Base-by-base conservation (phyloP, 2,329 filamentous ascomycete genomes). In the Alternaria arborescens region DNA sequence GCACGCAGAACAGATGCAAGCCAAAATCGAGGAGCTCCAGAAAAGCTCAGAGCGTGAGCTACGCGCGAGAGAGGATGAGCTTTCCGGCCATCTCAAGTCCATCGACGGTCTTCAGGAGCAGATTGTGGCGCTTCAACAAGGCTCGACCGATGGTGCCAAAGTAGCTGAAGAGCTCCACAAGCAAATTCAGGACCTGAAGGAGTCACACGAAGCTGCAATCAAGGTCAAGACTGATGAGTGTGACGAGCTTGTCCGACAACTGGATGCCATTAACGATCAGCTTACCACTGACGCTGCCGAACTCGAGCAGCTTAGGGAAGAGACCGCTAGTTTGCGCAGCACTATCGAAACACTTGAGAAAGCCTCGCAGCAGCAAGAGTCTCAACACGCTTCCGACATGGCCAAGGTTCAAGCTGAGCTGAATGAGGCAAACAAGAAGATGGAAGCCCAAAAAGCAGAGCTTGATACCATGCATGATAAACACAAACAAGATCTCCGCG, bases 251-350 rank as follows among this genome's bases (percentile, higher is more conserved):
- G 50, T 67, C 20, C 70, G 72, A 38, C 75, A 77, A 38, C 44
- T 78, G 30, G 71, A 78, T 52, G 73, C 74, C 8, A 69, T 78
- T 53, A 78, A 78, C 32, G 68, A 76, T 11, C 73, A 78, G 58
- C 68, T 78, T 8, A 68, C 63, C 34, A 62, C 69, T 4, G 75
- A 77, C 57, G 69, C 74, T 6, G 52, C 67, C 3, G 65, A 74
- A 43, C 52, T 76, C 2, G 66, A 75, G 47, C 65, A 68, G 24
- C 44, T 76, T 24, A 76, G 70, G 47, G 66, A 66, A 10, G 73
- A 78, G 48, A 66, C 68, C 20, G 70, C 73, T 48, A 58, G 70
- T 24, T 65, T 78, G 10, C 65, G 67, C 34, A 75, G 68, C 58
- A 78, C 74, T 1, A 66, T 78, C n/a, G 61, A 76, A 26, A 74